Conservation (phyloP, 2,329 filamentous ascomycete species). For the Neonectria coccinea region DNA sequence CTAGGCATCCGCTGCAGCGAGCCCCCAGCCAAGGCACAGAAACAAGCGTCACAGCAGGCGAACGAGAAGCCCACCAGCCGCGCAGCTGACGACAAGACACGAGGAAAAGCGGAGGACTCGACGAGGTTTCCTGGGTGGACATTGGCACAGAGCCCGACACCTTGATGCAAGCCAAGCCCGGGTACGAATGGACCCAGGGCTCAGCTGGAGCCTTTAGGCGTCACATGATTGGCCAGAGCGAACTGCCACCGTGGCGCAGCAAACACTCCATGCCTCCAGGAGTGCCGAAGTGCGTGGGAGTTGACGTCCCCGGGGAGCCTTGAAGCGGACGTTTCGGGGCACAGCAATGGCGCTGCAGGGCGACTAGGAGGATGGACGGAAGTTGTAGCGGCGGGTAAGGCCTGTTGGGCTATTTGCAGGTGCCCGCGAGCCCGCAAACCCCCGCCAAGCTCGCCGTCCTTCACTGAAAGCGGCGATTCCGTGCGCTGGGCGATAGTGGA, state of each 20-base stretch:
- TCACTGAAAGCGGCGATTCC: constrained; percentile 8
- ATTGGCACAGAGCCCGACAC: background rate
- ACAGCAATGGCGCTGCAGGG: constrained; percentile 19
- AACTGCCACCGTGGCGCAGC: constrained; percentile 32
- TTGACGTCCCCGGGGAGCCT: background rate
- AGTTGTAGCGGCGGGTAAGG: constrained; percentile 3
- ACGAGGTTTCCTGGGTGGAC: background rate
- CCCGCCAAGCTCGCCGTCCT: background rate
- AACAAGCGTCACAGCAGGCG: constrained; percentile 6
- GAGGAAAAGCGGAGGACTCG: background rate
- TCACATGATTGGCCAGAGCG: constrained; percentile 29
- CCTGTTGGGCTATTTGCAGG: background rate
- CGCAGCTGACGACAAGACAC: constrained; percentile 11
- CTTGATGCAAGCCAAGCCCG: constrained; percentile 14
- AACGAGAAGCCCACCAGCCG: constrained; percentile 13
- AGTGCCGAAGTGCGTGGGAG: no score
- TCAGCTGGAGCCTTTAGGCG: constrained; percentile 32
- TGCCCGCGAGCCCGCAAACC: background rate
- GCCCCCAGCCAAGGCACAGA: background rate
- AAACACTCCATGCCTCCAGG: background rate
- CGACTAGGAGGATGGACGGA: background rate
- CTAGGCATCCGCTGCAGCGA: constrained; percentile 9
- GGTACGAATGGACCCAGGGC: constrained; percentile 15
- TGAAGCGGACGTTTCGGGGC: constrained; percentile 12
- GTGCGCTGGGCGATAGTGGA: constrained; percentile 3